A percentile compares a stretch with the other conserved stretches of the same genome.
These are phyloP conservation scores for Zarea fungicola DNA, from an alignment of 2,329 filamentous ascomycete species.

Conservation along the genomic window DNA sequence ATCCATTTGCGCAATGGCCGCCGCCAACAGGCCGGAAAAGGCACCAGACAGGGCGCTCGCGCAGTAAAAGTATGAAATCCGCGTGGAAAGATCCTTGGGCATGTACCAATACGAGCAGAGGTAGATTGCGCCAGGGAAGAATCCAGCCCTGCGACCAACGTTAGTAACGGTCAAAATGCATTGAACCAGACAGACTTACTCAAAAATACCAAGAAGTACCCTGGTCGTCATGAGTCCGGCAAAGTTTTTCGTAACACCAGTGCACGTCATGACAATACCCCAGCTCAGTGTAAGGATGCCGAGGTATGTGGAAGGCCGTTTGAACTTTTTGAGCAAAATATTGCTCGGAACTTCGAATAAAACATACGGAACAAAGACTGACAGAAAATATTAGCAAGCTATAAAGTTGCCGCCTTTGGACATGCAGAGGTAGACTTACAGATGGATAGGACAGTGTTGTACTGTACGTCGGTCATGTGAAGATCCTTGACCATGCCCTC, in stretches of 20 bases:
- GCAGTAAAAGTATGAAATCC: slow-evolving; percentile 25
- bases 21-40: slow-evolving; percentile 33
- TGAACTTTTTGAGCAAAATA: slow-evolving; percentile 56
- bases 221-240: slow-evolving; percentile 23
- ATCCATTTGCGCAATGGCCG: slow-evolving; percentile 19
- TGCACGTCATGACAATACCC: slow-evolving; percentile 24
- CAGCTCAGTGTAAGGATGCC: slow-evolving; percentile 56
- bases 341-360: slow-evolving; percentile 62
- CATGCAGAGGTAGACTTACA: too few species aligned
- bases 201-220: slow-evolving; percentile 25
- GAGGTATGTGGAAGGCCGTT: slow-evolving; percentile 57
- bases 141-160: slow-evolving; percentile 17
- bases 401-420: too few species aligned
- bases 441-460: too few species aligned
- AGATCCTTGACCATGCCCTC: too few species aligned
- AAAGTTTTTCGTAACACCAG: slow-evolving; percentile 24
- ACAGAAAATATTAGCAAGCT: too few species aligned
- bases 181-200: slow-evolving; percentile 21
- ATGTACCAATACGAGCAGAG: slow-evolving; percentile 27
- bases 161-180: neutral
- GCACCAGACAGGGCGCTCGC: slow-evolving; percentile 37
- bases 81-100: slow-evolving; percentile 21
- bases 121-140: slow-evolving; percentile 26
- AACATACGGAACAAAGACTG: too few species aligned
- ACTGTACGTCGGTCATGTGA: too few species aligned